These are phyloP conservation scores for Ceratocystis diversiconidia DNA, from an alignment of 2,329 filamentous ascomycete species.

Conservation along the genomic window DNA sequence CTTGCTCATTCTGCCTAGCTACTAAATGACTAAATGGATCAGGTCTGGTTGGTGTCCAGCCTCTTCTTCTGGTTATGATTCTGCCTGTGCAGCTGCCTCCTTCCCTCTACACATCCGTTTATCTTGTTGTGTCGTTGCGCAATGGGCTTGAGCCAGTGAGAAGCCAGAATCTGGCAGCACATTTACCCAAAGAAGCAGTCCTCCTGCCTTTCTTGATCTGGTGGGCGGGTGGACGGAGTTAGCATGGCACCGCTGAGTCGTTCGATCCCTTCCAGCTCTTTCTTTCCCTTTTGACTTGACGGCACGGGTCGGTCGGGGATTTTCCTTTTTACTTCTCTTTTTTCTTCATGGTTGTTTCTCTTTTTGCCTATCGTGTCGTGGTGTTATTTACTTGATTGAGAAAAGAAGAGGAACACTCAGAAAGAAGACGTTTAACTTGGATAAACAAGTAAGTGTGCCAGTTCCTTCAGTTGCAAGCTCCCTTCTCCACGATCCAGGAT, in stretches of 20 bases:
- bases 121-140: not conserved
- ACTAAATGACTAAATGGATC: too few species aligned
- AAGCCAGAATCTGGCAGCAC: not conserved
- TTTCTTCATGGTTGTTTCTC: not conserved
- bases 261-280: not conserved
- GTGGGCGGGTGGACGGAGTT: not conserved
- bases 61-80: not conserved
- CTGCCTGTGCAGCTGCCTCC: not conserved
- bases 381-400: not conserved
- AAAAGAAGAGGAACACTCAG: not conserved
- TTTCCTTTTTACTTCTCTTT: not conserved
- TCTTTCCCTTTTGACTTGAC: not conserved
- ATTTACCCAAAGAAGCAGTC: not conserved
- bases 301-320: not conserved
- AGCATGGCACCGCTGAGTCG: not conserved
- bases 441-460: not conserved
- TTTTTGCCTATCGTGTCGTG: not conserved
- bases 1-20: not conserved
- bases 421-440: not conserved
- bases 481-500: too few species aligned
- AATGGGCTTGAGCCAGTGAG: constrained; percentile 2
- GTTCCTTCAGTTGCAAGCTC: not conserved
- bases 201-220: constrained; percentile 1
- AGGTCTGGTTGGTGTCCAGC: too few species aligned
- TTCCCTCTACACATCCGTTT: not conserved